These are phyloP conservation scores for Carallia pectinifolia DNA, from an alignment of 345 rosid species.

Conservation along the genomic window DNA sequence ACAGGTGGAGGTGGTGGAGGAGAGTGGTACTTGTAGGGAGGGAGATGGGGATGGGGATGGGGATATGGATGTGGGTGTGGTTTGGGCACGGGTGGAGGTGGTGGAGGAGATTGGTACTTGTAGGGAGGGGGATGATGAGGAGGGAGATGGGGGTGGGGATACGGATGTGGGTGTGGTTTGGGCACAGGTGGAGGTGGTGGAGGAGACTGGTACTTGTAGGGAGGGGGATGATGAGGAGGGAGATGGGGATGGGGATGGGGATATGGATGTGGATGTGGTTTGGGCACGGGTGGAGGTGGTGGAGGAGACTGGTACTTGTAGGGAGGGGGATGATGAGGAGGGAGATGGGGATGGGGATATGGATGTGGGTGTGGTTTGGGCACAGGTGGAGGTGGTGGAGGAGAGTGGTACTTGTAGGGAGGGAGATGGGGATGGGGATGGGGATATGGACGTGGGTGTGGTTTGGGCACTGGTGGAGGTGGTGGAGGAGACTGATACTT, in stretches of 20 bases:
- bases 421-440: slow-evolving; percentile 22
- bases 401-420: slow-evolving; percentile 5
- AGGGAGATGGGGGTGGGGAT: slow-evolving; percentile 25
- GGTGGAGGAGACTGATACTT: slow-evolving; percentile 11
- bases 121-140: slow-evolving; percentile 7
- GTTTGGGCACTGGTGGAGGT: background rate
- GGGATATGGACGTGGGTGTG: slow-evolving; percentile 29
- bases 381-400: slow-evolving; percentile 20
- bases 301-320: slow-evolving; percentile 29
- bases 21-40: slow-evolving; percentile 7
- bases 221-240: slow-evolving; percentile 2
- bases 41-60: slow-evolving; percentile 5
- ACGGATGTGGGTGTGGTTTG: slow-evolving; percentile 20
- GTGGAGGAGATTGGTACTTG: slow-evolving; percentile 18
- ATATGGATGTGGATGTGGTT: slow-evolving; percentile 30
- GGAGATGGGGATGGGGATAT: background rate
- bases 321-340: slow-evolving; percentile 7
- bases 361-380: background rate
- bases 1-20: slow-evolving; percentile 32
- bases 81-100: slow-evolving; percentile 15
- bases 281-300: slow-evolving; percentile 19
- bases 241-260: slow-evolving; percentile 18
- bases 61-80: background rate
- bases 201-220: slow-evolving; percentile 1
- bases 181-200: slow-evolving; percentile 1